These are phyloP conservation scores for Solanum hybrid DNA, from an alignment of 305 asterid genomes.

Conservation along the genomic window DNA sequence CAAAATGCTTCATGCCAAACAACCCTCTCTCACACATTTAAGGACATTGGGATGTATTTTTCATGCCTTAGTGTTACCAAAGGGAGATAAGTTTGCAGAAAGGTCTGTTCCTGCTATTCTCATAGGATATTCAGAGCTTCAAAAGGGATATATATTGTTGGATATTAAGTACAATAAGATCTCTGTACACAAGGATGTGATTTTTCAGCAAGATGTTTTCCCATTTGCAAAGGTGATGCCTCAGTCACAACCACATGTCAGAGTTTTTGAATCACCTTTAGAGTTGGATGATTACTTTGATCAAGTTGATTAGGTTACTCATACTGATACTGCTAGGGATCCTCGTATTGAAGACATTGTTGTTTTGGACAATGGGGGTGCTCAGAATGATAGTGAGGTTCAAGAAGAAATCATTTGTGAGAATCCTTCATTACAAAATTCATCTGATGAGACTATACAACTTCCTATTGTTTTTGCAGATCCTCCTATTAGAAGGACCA, in stretches of 20 bases:
- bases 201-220: background rate
- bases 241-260: background rate
- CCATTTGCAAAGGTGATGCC: background rate
- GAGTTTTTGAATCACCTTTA: background rate
- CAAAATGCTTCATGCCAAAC: background rate
- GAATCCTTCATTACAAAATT: background rate
- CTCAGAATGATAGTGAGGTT: background rate
- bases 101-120: too few relatives aligned
- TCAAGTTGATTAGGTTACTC: background rate
- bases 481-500: background rate
- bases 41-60: background rate
- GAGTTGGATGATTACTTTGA: background rate
- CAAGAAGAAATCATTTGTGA: background rate
- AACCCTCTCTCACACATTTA: background rate
- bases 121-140: background rate
- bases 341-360: background rate
- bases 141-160: background rate
- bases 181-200: background rate
- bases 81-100: too few relatives aligned
- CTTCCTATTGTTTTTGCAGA: background rate
- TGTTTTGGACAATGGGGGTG: background rate
- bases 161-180: background rate
- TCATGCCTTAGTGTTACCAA: background rate
- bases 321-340: background rate
- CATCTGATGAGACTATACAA: background rate